phyloP scores from a whole-genome alignment of 768 basidiomycete genomes.

The Neoboletus brunneissimus region DNA sequence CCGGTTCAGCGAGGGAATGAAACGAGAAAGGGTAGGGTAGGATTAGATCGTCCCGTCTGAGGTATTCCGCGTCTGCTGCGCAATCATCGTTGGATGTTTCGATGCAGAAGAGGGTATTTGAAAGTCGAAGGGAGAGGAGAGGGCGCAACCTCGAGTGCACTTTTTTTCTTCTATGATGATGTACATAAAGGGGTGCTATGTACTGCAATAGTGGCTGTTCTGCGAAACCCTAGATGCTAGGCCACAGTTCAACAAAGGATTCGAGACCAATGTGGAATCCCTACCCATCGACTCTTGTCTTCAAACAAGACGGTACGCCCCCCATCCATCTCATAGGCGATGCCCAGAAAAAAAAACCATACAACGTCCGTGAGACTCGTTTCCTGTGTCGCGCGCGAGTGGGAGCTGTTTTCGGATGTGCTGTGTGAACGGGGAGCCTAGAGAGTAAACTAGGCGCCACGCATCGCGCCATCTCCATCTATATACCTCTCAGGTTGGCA shows the following conservation, averaged over 20 bases:
- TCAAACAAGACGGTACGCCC: not conserved
- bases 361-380: not conserved
- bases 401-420: not conserved
- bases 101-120: not conserved
- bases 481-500: not conserved
- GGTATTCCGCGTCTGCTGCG: not conserved
- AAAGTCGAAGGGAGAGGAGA: not conserved
- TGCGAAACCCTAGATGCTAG: not conserved
- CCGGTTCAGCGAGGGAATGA: not conserved
- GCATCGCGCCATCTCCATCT: not conserved
- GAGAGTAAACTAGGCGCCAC: not conserved
- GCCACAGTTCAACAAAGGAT: not conserved
- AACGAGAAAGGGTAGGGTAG: not conserved
- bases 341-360: not conserved
- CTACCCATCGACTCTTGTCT: not conserved
- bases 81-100: not conserved
- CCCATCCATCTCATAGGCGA: not conserved
- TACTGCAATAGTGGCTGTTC: not conserved
- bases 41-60: not conserved
- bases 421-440: slow-evolving; percentile 1
- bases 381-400: not conserved
- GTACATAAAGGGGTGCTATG: not conserved
- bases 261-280: not conserved
- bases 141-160: not conserved
- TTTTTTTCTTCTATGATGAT: not conserved